These are phyloP conservation scores for Metarhizium brunneum DNA, from an alignment of 2,329 filamentous ascomycete genomes.

Conservation along the genomic window DNA sequence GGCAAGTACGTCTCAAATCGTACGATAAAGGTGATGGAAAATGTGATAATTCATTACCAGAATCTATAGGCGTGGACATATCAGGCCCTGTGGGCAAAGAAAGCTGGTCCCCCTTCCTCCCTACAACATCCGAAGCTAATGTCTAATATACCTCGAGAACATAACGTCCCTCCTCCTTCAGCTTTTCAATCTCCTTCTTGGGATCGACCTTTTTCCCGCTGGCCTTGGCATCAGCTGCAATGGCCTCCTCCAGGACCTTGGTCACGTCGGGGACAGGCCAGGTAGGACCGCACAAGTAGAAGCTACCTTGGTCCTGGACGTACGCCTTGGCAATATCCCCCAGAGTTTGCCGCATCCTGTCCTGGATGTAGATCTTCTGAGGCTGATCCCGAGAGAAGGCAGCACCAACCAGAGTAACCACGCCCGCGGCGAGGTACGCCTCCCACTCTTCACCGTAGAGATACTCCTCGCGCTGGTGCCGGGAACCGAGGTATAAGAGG, in stretches of 20 bases:
- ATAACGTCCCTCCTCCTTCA: conserved; percentile 92
- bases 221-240: conserved; percentile 62
- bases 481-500: conserved; percentile 90
- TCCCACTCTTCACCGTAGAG: conserved; percentile 99
- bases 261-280: conserved; percentile 98
- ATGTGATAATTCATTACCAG: too few species aligned
- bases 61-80: background rate
- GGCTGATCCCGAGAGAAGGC: conserved; percentile 96
- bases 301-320: conserved; percentile 76
- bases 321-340: conserved; percentile 78
- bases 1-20: too few species aligned
- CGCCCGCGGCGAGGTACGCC: conserved; percentile 88
- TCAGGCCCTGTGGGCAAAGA: too few species aligned
- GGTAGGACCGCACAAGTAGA: conserved; percentile 95
- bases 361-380: conserved; percentile 99
- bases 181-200: conserved; percentile 85
- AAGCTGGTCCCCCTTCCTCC: too few species aligned
- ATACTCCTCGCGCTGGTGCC: conserved; percentile 97
- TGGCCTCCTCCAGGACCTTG: conserved; percentile 85
- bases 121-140: too few species aligned
- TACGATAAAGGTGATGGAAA: too few species aligned
- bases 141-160: conserved; percentile 90
- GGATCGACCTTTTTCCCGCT: conserved; percentile 74
- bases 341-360: conserved; percentile 87
- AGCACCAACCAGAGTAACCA: conserved; percentile 86